phyloP scores from a whole-genome alignment of 495 filamentous ascomycete genomes.

The Penicillium mononematosum region DNA sequence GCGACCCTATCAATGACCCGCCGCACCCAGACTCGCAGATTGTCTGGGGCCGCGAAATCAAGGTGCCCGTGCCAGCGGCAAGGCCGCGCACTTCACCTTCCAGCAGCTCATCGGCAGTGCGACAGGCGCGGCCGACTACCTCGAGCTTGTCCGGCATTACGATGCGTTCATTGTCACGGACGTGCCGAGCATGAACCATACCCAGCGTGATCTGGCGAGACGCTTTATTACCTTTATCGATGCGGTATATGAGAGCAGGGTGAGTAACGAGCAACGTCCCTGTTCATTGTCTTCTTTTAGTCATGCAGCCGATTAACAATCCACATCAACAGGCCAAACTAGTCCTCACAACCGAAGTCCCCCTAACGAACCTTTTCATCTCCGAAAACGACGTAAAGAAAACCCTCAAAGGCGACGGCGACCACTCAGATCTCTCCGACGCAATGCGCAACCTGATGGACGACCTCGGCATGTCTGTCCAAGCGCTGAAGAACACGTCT shows the following conservation, averaged over 20 bases:
- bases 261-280: slow-evolving; percentile 30
- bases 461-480: slow-evolving; percentile 83
- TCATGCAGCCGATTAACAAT: background rate
- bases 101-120: slow-evolving; percentile 83
- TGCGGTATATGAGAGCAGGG: slow-evolving; percentile 80
- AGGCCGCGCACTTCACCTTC: slow-evolving; percentile 86
- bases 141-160: slow-evolving; percentile 89
- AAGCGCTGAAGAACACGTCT: slow-evolving; percentile 76
- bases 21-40: slow-evolving; percentile 73
- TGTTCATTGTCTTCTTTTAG: background rate
- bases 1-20: slow-evolving; percentile 73
- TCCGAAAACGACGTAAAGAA: slow-evolving; percentile 69
- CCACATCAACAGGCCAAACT: slow-evolving; percentile 73
- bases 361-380: slow-evolving; percentile 82
- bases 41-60: slow-evolving; percentile 92
- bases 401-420: slow-evolving; percentile 35
- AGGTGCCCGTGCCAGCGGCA: slow-evolving; percentile 82
- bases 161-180: slow-evolving; percentile 89
- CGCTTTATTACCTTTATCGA: slow-evolving; percentile 98
- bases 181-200: slow-evolving; percentile 86
- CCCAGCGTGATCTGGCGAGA: slow-evolving; percentile 81
- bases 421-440: slow-evolving; percentile 66
- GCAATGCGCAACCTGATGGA: slow-evolving; percentile 92
- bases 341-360: slow-evolving; percentile 84
- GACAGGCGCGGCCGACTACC: slow-evolving; percentile 88